A percentile compares a stretch with the other conserved stretches of the same genome.
These are phyloP conservation scores for Suhomyces vadensis DNA, from an alignment of 805 yeast species.

Conservation along the genomic window DNA sequence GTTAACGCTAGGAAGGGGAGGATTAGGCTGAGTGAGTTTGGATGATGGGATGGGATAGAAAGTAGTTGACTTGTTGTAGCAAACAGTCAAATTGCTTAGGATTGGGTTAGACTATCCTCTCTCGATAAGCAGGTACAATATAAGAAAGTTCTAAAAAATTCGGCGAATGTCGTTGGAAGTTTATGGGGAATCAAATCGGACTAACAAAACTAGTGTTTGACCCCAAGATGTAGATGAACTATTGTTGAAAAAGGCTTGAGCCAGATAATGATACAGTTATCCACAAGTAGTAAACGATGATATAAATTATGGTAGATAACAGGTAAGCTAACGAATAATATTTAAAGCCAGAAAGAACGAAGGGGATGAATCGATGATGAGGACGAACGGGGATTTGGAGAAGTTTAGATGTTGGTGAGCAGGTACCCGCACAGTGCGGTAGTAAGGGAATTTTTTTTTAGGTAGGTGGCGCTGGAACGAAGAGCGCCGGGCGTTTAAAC, in stretches of 20 bases:
- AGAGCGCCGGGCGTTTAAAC: not conserved
- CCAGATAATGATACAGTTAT: not conserved
- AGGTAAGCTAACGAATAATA: not conserved
- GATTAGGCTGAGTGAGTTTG: not conserved
- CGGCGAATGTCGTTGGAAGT: not conserved
- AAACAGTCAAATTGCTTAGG: too few species aligned
- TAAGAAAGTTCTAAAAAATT: too few species aligned
- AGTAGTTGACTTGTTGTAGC: too few species aligned
- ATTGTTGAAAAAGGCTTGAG: not conserved
- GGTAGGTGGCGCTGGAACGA: not conserved
- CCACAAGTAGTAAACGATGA: not conserved
- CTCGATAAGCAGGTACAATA: too few species aligned
- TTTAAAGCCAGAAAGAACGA: not conserved
- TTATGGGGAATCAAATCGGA: not conserved
- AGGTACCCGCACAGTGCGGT: conserved; percentile 2
- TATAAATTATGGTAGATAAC: conserved; percentile 1
- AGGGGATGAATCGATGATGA: conserved; percentile 1
- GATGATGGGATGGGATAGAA: not conserved
- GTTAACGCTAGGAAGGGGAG: not conserved
- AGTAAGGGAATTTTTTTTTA: not conserved
- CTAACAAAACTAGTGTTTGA: not conserved
- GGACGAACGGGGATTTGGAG: conserved; percentile 1
- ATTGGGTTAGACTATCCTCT: too few species aligned
- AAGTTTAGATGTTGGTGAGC: conserved; percentile 1
- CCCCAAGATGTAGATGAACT: not conserved